Evolutionary conservation across 352 stramenopile genomes (phyloP), one percentile per base, ranked within the genome.

Genomic region (Peronospora destructor): DNA sequence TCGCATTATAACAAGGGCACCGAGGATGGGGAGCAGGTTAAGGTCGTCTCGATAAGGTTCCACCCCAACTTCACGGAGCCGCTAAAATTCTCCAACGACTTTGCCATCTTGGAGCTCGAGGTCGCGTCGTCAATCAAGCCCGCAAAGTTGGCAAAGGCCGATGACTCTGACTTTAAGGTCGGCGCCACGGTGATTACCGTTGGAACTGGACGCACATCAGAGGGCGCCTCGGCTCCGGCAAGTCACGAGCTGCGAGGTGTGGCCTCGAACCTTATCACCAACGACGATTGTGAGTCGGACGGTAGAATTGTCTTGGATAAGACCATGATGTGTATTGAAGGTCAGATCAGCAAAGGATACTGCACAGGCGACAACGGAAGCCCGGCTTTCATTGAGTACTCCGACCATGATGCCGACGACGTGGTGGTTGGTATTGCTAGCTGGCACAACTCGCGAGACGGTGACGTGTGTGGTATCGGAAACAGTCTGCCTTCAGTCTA

Each of bases 311-410:
- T 25, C 0, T 48, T 75, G 1, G 71, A 82, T 44, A 34, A 50
- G 33, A 68, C 72, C 2, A 87, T 87, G 76, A 14, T 84, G 14
- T 87, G 76, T 28, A 66, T 76, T 10, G 73, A 55, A 8, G 73
- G 76, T 1, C 44, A 72, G 41, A 61, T 68, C 36, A 68, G 59
- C 45, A 64, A 57, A 42, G 59, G 81, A 29, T 79, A 64, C 38
- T 87, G 76, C 53, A 61, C 85, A 53, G 71, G 69, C 23, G 73
- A 85, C 71, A 82, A 66, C 6, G 76, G 76, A 3, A 68, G 73
- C 13, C 73, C 76, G 7, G 57, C 75, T 9, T 75, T 71, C 19
- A 50, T 70, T 10, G 57, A 74, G 43, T 45, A 61, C 13, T 56
- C 45, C 0, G 46, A 60, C 11, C 36, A 53, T 23, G 61, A 64